Base-by-base conservation (phyloP, 2,329 filamentous ascomycete species). In the Curvularia sp. region DNA sequence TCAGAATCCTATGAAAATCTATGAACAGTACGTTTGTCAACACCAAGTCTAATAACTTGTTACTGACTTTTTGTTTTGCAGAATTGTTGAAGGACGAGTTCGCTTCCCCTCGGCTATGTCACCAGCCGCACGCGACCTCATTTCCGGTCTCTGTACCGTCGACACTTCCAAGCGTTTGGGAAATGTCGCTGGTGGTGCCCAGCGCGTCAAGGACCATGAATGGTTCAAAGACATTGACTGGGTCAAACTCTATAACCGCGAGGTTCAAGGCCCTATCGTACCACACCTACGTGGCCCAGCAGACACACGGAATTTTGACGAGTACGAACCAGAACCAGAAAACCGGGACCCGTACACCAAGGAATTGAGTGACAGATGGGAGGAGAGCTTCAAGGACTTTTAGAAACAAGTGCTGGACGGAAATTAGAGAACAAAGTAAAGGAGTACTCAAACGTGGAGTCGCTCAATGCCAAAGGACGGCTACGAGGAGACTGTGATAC, bases 1-100 rank as follows among this genome's bases (percentile, higher is more conserved):
- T 72, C 88, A 91, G 64, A 94, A 93, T 65, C 91, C 91, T 1
- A 91, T 94, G 65, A 91, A 93, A 75, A 94, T 94, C 58, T 94
- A 94, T 78, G 91, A 92, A 75, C 86, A 84, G 79, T 81, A 71
- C 57, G 75, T 24, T 15, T 46, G 26, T 5, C 12, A 31, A 8
- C 10, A 20, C 44, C 6, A 3, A 26, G 3, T 5, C 9, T 15
- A 33, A 8, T 5, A 33, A 6, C n/a, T 13, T 6, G 6, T 1
- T 28, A 10, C 47, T 57, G 38, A 61, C 5, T 9, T n/a, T 5
- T 20, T 13, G 8, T 18, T 5, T 7, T 38, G 33, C 33, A 91
- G 89, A 77, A 94, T 94, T 68, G 88, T 94, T 30, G 89, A 91
- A 74, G 91, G 90, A 68, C 88, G 89, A 33, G 85, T 94, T 61